Evolutionary conservation across 2,329 filamentous ascomycete genomes (phyloP), one percentile per base, ranked within the genome.

Genomic region (Teratosphaeria gauchensis): DNA sequence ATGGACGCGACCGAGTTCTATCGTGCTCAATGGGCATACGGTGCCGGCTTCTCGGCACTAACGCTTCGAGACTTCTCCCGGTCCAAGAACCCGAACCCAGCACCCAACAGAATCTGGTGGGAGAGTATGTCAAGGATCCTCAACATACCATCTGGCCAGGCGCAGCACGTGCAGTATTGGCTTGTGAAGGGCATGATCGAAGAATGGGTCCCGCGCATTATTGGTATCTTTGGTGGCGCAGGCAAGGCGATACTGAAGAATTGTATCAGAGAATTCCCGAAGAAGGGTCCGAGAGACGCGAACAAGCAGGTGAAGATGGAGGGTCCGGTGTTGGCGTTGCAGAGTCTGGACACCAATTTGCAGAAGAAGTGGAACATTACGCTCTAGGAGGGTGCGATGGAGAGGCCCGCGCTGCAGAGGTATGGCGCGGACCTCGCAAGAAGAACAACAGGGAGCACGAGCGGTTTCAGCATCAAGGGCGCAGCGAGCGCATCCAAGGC

Each of bases 51-150:
- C 69, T 89, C 91, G 0, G 84, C 92, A 1, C 80, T 97, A 42
- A 84, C 90, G 1, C 78, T 96, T 8, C 85, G 92, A 54, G 90
- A 95, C 71, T 96, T 95, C 69, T 83, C 83, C 62, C 86, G 83
- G 63, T 85, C 85, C 63, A 78, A 77, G 53, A 92, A 70, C 24
- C 68, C 70, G 24, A 95, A 92, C 65, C 91, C 87, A 0, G 94
- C 84, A 74, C 91, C 87, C 3, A 89, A 88, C 54, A 81, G 80
- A 0, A 80, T 92, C 58, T 97, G 94, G 77, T 99, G 94, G 94
- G 81, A 79, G 42, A 81, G 87, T 0, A 77, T 97, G 58, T 84
- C 90, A 0, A 80, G 80, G 51, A 89, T 97, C 42, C 77, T 92
- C 69, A 91, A 90, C 70, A 88, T 89, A 0, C 87, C 90, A 0